These are phyloP conservation scores for Hansenula sp. DNA, from an alignment of 1,139 yeast species.

Conservation along the genomic window DNA sequence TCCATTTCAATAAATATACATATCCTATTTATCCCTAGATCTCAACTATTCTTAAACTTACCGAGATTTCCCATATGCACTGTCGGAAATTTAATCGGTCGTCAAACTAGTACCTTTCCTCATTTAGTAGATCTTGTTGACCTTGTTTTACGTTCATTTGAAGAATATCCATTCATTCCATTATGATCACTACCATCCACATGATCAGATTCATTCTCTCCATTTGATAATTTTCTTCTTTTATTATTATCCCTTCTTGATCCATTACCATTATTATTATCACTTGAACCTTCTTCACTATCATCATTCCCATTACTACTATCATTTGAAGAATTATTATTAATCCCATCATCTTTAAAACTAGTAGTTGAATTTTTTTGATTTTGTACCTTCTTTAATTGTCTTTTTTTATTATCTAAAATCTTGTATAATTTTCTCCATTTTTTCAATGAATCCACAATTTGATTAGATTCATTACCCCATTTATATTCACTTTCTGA, in stretches of 20 bases:
- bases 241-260: too few relatives aligned
- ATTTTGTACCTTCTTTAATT: conserved; percentile 16
- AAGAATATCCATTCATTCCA: background rate
- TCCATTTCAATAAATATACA: too few relatives aligned
- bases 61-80: too few relatives aligned
- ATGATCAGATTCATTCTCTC: background rate
- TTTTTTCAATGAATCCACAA: conserved; percentile 9
- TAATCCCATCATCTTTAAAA: background rate
- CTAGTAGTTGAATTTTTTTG: background rate
- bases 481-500: conserved; percentile 10
- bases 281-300: conserved; percentile 1
- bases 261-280: background rate
- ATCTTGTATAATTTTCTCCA: conserved; percentile 17
- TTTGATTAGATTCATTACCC: conserved; percentile 9
- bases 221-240: background rate
- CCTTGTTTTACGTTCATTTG: conserved; percentile 2
- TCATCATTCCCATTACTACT: conserved; percentile 1
- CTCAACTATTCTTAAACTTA: too few relatives aligned
- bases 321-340: conserved; percentile 1
- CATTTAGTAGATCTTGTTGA: conserved; percentile 2
- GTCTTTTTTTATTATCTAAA: conserved; percentile 18
- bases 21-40: too few relatives aligned
- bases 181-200: background rate
- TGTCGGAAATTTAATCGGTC: too few relatives aligned
- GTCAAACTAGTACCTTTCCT: background rate